Evolutionary conservation across 2,329 filamentous ascomycete genomes (phyloP), one percentile per base, ranked within the genome.

Genomic region (Camillea tinctor): DNA sequence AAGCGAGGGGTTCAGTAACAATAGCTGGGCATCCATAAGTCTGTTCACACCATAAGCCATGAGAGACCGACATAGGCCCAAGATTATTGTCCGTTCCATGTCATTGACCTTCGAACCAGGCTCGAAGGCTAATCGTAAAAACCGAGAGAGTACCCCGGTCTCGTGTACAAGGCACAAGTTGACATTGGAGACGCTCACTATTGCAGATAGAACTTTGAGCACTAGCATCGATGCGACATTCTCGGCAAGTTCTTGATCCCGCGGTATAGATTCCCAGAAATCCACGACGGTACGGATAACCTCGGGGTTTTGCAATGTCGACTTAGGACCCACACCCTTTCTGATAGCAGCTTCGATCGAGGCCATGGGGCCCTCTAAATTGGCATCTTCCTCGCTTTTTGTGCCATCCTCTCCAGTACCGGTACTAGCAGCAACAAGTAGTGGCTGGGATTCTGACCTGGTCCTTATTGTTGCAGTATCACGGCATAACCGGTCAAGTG

Each of bases 1-100:
- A 6, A 81, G 67, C 1, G 83, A 81, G 8, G 82, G 75, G 24
- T 78, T 80, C 13, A 81, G 79, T 44, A 88, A 74, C 26, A 99
- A 81, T 62, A 89, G 87, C 69, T 93, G 88, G 17, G 92, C 91
- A 78, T 97, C 93, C 52, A 91, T 86, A n/a, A 97, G 84, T 61
- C 83, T 83, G 69, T 88, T 90, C 66, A 96, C 85, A 20, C 95
- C 94, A 63, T 95, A 81, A 59, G 85, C 79, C 79, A 92, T 86
- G 71, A 96, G 77, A 74, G 81, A 81, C 64, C 84, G 84, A 69
- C 90, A 93, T 23, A 96, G 80, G 21, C 84, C 80, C 64, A 88
- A 79, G 20, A 92, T 83, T 15, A 87, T 79, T 23, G 79, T 73
- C 67, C 79, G 81, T 71, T 93, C 89, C 2, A 77, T 71, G 22